Evolutionary conservation across 1,284 basidiomycete species (phyloP).

Genomic region (Cutaneotrichosporon cutaneum): DNA sequence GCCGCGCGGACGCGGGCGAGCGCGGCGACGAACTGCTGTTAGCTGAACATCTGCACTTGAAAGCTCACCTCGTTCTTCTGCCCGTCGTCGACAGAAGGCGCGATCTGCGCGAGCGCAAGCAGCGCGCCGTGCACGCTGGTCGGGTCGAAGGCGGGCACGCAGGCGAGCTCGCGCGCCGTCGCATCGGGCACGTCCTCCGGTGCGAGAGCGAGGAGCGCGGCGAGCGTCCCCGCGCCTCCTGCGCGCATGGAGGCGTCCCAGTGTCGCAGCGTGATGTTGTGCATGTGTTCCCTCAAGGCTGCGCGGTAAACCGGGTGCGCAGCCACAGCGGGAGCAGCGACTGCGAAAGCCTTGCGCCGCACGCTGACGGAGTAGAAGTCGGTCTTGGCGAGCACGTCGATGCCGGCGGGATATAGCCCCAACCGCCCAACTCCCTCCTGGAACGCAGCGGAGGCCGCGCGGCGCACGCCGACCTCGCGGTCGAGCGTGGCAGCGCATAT

Average conservation of each 20-base stretch:
- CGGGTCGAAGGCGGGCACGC: constrained; percentile 66
- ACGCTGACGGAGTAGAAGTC: constrained; percentile 94
- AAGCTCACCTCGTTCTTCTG: constrained; percentile 28
- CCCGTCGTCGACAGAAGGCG: constrained; percentile 52
- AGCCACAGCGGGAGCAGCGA: constrained; percentile 81
- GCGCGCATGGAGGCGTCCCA: constrained; percentile 84
- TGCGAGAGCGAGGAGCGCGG: constrained; percentile 63
- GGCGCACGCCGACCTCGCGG: constrained; percentile 89
- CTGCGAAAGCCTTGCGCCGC: constrained; percentile 75
- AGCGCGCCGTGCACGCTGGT: constrained; percentile 80
- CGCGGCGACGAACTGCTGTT: constrained; percentile 36
- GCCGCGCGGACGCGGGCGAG: constrained; percentile 59
- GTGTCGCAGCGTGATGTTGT: constrained; percentile 74
- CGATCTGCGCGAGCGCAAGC: constrained; percentile 69
- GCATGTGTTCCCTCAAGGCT: constrained; percentile 70
- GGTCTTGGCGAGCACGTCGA: constrained; percentile 83
- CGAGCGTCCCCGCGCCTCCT: constrained; percentile 74
- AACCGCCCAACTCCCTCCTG: constrained; percentile 95
- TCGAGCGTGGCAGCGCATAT: constrained; percentile 82
- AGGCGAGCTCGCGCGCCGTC: constrained; percentile 42
- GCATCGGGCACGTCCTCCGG: constrained; percentile 31
- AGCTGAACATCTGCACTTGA: neutral
- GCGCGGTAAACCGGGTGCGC: constrained; percentile 68
- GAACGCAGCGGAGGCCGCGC: constrained; percentile 95
- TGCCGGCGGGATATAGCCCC: constrained; percentile 85